Percentiles rank a stretch among this genome's conserved stretches.
phyloP scores from a whole-genome alignment of 352 stramenopile genomes.

The Globisporangium sylvaticum region DNA sequence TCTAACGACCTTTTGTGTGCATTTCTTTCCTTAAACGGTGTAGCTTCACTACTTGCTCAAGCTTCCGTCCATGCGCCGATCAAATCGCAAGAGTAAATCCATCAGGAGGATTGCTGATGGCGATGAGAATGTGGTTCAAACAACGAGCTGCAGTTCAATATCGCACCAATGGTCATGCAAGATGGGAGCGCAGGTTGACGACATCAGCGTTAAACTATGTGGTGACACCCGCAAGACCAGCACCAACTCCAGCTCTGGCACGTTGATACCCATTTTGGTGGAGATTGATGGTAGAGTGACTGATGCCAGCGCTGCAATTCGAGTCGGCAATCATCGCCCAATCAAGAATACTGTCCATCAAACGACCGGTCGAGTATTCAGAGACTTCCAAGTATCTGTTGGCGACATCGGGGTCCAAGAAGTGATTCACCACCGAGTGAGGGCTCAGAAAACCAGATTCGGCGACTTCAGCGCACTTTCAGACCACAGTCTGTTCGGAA shows the following conservation, averaged over 20 bases:
- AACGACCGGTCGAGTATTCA: conserved; percentile 17
- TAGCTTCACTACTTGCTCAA: conserved; percentile 45
- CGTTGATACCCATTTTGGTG: background rate
- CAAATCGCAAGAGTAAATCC: background rate
- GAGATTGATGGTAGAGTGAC: conserved; percentile 4
- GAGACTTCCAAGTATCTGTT: conserved; percentile 40
- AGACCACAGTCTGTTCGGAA: conserved; percentile 35
- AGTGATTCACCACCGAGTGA: conserved; percentile 17
- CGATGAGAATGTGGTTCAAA: background rate
- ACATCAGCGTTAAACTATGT: conserved; percentile 14
- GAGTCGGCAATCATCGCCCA: conserved; percentile 40
- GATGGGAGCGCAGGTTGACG: conserved; percentile 29
- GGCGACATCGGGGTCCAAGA: conserved; percentile 31
- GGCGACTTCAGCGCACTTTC: conserved; percentile 38
- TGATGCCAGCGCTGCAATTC: conserved; percentile 28
- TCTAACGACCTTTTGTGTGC: background rate
- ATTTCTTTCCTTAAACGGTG: background rate
- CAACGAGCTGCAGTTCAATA: background rate
- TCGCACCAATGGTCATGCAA: conserved; percentile 17
- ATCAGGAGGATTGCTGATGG: background rate
- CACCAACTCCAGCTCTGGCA: background rate
- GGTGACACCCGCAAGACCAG: conserved; percentile 10
- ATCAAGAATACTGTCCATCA: conserved; percentile 16
- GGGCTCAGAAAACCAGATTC: conserved; percentile 18
- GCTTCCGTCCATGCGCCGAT: conserved; percentile 19